Percentiles rank a stretch among this genome's conserved stretches.
These are phyloP conservation scores for Lodderomyces theae DNA, from an alignment of 1,139 yeast species.

Conservation along the genomic window DNA sequence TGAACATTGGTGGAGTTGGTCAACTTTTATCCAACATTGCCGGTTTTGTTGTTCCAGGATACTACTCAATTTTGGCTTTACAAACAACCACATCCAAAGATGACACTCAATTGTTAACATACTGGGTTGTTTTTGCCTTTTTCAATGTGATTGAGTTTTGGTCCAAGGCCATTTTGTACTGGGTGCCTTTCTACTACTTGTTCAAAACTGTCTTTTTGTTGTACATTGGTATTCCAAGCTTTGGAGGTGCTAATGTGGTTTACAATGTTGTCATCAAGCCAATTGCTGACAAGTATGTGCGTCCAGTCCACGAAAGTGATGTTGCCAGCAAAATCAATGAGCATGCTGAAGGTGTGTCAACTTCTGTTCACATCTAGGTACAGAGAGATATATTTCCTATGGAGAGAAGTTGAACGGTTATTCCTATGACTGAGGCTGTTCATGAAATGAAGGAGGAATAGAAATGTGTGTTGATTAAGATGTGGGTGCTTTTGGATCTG, in stretches of 20 bases:
- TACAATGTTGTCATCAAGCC: conserved; percentile 71
- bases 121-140: conserved; percentile 96
- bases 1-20: conserved; percentile 92
- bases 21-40: conserved; percentile 90
- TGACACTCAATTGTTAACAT: conserved; percentile 84
- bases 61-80: conserved; percentile 81
- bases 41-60: conserved; percentile 88
- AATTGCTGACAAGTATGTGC: conserved; percentile 56
- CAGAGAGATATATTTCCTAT: neutral
- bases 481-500: too few species aligned
- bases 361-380: conserved; percentile 14
- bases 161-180: conserved; percentile 87
- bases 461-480: too few species aligned
- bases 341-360: conserved; percentile 51
- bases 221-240: conserved; percentile 84
- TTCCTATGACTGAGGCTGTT: too few species aligned
- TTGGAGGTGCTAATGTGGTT: conserved; percentile 78
- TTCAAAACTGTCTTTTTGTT: conserved; percentile 86
- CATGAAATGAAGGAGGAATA: too few species aligned
- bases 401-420: too few species aligned
- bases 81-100: conserved; percentile 66
- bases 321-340: conserved; percentile 38
- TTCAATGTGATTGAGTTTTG: conserved; percentile 92
- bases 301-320: conserved; percentile 14
- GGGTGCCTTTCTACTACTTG: conserved; percentile 96